Base-by-base conservation (phyloP, 495 filamentous ascomycete species). In the Penicillium silybi region DNA sequence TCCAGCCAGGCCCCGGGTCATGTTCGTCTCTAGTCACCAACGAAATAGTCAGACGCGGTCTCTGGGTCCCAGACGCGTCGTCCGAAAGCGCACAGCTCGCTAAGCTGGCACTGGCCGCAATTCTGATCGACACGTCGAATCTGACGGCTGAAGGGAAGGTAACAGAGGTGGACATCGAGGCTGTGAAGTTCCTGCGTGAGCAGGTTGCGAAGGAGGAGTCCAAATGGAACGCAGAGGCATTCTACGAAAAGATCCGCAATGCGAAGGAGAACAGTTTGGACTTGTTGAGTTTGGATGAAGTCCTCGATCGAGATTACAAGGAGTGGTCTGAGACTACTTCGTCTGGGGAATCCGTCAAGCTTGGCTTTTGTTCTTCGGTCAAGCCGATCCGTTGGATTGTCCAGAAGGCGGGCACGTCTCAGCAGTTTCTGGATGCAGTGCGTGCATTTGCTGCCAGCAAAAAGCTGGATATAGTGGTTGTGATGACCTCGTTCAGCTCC, bases 251-350 rank as follows among this genome's bases (percentile, higher is more conserved):
- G 27, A 72, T 97, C 43, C 70, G 76, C 15, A 48, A 65, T 4
- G 85, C 91, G 6, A 96, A 96, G 68, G 74, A 81, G 53, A 78
- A 90, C 53, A 75, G 73, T 46, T 77, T 97, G 41, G 80, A 80
- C 46, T 55, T 67, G 3, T 70, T 98, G 52, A 78, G 74, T 2
- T 63, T 93, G 51, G 66, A 80, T 3, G 95, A 97, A 54, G 78
- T 96, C 15, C 65, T 97, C 42, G 78, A 85, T 50, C 92, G 95
- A 56, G 93, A 98, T 67, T 98, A 93, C 69, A 98, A 98, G 70
- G 80, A 86, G 50, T 98, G 92, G 91, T 70, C 61, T 4, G 90
- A 89, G 59, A 60, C 46, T 0, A 48, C 63, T 2, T 57, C 50
- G 17, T 55, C 50, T 1, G 61, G 48, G 6, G 52, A 61, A 17